Evolutionary conservation across 352 stramenopile genomes (phyloP).

Genomic region (Pythium brassicae): DNA sequence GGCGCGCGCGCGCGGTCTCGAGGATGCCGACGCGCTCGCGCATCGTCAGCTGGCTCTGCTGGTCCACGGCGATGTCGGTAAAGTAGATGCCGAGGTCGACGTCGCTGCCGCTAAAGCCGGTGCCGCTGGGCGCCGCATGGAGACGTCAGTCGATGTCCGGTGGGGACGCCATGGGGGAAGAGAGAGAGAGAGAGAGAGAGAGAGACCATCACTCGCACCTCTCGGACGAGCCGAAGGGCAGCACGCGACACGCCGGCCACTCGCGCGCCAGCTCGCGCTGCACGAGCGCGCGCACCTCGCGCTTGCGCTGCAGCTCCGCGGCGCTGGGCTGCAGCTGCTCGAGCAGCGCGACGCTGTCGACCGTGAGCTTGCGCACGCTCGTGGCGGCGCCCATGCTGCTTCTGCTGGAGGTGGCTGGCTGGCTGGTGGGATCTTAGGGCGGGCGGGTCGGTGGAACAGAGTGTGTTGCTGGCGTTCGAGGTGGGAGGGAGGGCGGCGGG

Average conservation of each 20-base stretch:
- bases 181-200: not conserved
- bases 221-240: not conserved
- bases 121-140: too few relatives aligned
- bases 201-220: slow-evolving; percentile 7
- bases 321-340: slow-evolving; percentile 78
- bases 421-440: not conserved
- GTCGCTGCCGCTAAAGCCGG: slow-evolving; percentile 76
- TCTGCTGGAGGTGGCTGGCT: not conserved
- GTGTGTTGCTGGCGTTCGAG: not conserved
- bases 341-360: slow-evolving; percentile 74
- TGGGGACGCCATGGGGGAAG: not conserved
- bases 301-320: slow-evolving; percentile 45
- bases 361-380: slow-evolving; percentile 75
- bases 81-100: slow-evolving; percentile 84
- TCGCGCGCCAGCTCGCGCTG: slow-evolving; percentile 41
- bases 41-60: slow-evolving; percentile 48
- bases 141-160: too few relatives aligned
- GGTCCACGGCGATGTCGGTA: slow-evolving; percentile 54
- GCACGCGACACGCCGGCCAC: slow-evolving; percentile 37
- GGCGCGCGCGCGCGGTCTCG: slow-evolving; percentile 32
- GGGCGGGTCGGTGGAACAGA: not conserved
- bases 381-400: slow-evolving; percentile 67
- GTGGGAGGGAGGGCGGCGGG: not conserved
- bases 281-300: slow-evolving; percentile 39
- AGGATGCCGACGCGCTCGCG: slow-evolving; percentile 62